Base-by-base conservation (phyloP, 495 filamentous ascomycete genomes). In the Penicillium macrosclerotiorum region DNA sequence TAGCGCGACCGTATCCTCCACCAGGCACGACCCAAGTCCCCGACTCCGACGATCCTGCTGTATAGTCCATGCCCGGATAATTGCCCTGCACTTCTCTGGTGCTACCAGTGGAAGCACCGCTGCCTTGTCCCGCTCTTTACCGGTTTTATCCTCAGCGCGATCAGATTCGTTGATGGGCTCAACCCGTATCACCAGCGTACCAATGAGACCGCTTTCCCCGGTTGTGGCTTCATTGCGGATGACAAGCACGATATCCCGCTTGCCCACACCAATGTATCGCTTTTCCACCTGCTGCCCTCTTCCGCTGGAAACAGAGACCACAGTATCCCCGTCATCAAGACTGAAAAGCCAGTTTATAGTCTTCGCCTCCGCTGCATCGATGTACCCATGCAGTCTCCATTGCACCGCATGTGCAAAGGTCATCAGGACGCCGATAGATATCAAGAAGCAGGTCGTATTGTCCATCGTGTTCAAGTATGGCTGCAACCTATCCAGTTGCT, bases 21-120 rank as follows among this genome's bases (percentile, higher is more conserved):
- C 64, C 59, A 95, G 65, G 18, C 77, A 82, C 12, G 55, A 67
- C 3, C 89, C 90, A 6, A 94, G 64, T 0, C 89, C 89, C 40
- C 72, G 72, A 4, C 77, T 67, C 9, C 90, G 74, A 60, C 88
- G 91, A 51, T 63, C 69, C 47, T 80, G 48, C 59, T 76, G 72
- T 0, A 89, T 85, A 3, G 88, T 88, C 86, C 88, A 91, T 1
- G 85, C 88, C 17, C 84, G 71, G 35, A 92, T 82, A 13, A 86
- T 64, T 6, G 53, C 52, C 8, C 47, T 52, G n/a, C 18, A 36
- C 7, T 5, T 33, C 32, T 24, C 11, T 30, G 19, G 13, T 4
- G 8, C 14, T 13, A 14, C 3, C 1, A 31, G 2, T 16, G 13
- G 6, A 1, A n/a, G 22, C 33, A 14, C 17, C 33, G 17, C 7